Percentiles rank a stretch among this genome's conserved stretches.
Evolutionary conservation across 2,329 filamentous ascomycete genomes (phyloP).

Genomic region (Epichloe bromicola): DNA sequence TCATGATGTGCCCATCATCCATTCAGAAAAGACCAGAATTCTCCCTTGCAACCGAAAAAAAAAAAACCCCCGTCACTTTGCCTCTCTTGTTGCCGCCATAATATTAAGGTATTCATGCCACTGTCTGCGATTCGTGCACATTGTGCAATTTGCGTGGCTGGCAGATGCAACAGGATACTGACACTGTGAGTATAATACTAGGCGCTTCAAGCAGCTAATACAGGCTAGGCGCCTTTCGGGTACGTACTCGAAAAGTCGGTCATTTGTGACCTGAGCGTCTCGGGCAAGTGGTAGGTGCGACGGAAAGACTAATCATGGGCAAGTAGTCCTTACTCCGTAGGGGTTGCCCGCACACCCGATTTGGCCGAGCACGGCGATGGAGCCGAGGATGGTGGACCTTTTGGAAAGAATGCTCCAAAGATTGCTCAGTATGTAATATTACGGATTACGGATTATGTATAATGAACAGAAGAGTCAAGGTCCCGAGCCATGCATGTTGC

Average conservation of each 20-base stretch:
- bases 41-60: too few relatives aligned
- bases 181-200: not conserved
- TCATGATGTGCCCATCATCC: too few relatives aligned
- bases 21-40: too few relatives aligned
- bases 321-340: not conserved
- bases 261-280: not conserved
- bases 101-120: not conserved
- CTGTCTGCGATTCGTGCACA: slow-evolving; percentile 6
- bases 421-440: too few relatives aligned
- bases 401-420: too few relatives aligned
- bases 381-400: not conserved
- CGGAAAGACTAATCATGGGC: slow-evolving; percentile 2
- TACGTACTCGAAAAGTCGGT: not conserved
- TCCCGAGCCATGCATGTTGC: not conserved
- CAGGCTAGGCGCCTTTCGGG: not conserved
- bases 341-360: not conserved
- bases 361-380: not conserved
- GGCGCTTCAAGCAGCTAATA: not conserved
- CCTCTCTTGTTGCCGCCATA: not conserved
- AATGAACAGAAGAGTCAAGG: too few relatives aligned
- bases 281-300: slow-evolving; percentile 1
- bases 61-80: not conserved
- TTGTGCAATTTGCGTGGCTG: slow-evolving; percentile 4
- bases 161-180: not conserved
- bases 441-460: too few relatives aligned